Conservation (phyloP, 331 rosid genomes). For the Quercus tomentella region DNA sequence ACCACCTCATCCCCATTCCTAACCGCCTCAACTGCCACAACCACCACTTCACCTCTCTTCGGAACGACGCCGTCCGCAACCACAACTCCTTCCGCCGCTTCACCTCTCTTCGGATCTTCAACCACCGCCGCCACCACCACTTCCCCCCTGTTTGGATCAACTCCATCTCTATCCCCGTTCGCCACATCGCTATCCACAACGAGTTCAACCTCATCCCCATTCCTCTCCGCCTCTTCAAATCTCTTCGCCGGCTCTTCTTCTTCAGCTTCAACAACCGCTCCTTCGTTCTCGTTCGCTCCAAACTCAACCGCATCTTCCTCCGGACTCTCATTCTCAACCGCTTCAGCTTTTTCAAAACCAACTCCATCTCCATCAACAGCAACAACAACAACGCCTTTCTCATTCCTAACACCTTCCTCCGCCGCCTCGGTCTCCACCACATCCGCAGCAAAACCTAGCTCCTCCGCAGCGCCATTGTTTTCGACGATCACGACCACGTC, state of each 20-base stretch:
- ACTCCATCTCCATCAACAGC: slow-evolving; percentile 32
- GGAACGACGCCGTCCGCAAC: background rate
- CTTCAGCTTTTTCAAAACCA: slow-evolving; percentile 34
- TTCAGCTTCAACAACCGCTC: slow-evolving; percentile 27
- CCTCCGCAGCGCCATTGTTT: slow-evolving; percentile 36
- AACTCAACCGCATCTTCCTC: slow-evolving; percentile 18
- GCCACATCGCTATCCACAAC: background rate
- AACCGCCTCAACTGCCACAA: background rate
- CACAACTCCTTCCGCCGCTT: background rate
- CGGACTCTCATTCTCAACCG: slow-evolving; percentile 28
- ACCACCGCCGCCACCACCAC: background rate
- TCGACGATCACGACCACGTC: slow-evolving; percentile 56
- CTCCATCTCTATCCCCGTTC: slow-evolving; percentile 5
- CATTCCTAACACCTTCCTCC: slow-evolving; percentile 45
- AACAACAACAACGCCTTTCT: slow-evolving; percentile 19
- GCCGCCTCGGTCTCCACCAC: slow-evolving; percentile 23
- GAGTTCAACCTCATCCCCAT: too few relatives aligned
- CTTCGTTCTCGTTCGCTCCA: slow-evolving; percentile 27
- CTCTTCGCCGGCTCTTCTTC: slow-evolving; percentile 12
- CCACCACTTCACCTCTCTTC: background rate
- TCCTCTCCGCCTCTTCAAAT: too few relatives aligned
- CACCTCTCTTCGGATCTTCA: slow-evolving; percentile 5
- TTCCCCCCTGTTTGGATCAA: slow-evolving; percentile 23
- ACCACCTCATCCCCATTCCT: background rate
- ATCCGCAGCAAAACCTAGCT: slow-evolving; percentile 34